Evolutionary conservation across 225 moss, liverwort and hornwort genomes (phyloP), one percentile per base, ranked within the genome.

Genomic region (Sphagnum contortum): DNA sequence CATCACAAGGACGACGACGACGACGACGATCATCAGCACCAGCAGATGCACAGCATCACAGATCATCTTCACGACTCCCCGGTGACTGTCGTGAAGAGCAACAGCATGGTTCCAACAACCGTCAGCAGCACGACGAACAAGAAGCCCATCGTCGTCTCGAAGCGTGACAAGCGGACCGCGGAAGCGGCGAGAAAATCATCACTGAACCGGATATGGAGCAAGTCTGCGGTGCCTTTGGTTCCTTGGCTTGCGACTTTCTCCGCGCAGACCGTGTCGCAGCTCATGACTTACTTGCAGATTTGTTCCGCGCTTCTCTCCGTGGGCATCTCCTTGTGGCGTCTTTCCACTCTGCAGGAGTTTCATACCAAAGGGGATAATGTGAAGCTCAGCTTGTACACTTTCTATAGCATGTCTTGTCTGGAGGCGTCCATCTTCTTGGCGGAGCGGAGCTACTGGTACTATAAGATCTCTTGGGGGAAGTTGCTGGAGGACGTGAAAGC

Each of bases 341-440:
- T 77, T 9, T 9, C 46, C 4, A 3, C 8, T 9, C 29, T 29
- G 29, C 64, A 66, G 12, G 48, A 66, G 48, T 71, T 81, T 67
- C 47, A 68, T 54, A 48, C 12, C 10, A 5, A 69, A 44, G 4
- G 54, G 9, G 60, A 12, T 0, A 73, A 64, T 48, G n/a, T 77
- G 50, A 1, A 47, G 2, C 64, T 63, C 57, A 77, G 72, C 60
- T 47, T 88, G 56, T 75, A 57, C 45, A 71, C 79, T 3, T 93
- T 90, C 70, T 93, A 88, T 63, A 61, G 49, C 49, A 68, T 93
- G 72, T 75, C 90, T 8, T 66, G 80, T 63, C 6, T 81, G 3
- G 93, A 90, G 61, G 90, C 90, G 5, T 76, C 76, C 49, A 56
- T 88, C 45, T 90, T 88, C 69, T 67, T 93, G 49, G 47, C 88